Conservation (phyloP, 345 rosid species). For the Diplotaxis tenuifolia region DNA sequence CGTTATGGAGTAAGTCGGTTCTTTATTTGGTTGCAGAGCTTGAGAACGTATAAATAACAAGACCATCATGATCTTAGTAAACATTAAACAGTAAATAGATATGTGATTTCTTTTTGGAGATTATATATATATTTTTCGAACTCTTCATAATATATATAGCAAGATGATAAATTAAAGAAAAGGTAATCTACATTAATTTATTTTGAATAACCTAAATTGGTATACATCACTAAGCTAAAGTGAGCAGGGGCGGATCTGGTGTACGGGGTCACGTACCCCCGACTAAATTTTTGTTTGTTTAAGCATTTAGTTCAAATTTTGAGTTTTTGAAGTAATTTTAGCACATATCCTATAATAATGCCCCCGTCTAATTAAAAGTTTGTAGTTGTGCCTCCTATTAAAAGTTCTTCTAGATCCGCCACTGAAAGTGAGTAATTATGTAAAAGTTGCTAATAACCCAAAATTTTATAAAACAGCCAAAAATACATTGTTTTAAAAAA, state of each 20-base stretch:
- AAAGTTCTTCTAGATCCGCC: too few species aligned
- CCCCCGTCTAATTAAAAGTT: too few species aligned
- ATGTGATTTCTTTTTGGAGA: not conserved
- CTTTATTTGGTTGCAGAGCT: not conserved
- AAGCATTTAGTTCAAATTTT: too few species aligned
- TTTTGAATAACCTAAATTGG: not conserved
- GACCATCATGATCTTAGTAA: not conserved
- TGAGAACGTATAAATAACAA: not conserved
- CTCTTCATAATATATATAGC: not conserved
- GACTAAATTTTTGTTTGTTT: too few species aligned
- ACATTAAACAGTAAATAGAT: not conserved
- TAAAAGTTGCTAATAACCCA: not conserved
- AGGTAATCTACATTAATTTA: not conserved
- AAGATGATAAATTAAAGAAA: not conserved
- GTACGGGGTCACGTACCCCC: too few species aligned
- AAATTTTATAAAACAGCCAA: not conserved
- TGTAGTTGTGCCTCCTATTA: too few species aligned
- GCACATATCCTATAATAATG: too few species aligned
- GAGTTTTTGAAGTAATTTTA: too few species aligned
- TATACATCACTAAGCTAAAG: not conserved
- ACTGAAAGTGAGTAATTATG: not conserved
- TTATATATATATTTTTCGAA: not conserved
- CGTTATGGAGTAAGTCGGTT: not conserved
- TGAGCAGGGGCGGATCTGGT: too few species aligned
- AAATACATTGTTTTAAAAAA: not conserved